phyloP scores from a whole-genome alignment of 1,284 basidiomycete genomes.

The Boletus sp. region DNA sequence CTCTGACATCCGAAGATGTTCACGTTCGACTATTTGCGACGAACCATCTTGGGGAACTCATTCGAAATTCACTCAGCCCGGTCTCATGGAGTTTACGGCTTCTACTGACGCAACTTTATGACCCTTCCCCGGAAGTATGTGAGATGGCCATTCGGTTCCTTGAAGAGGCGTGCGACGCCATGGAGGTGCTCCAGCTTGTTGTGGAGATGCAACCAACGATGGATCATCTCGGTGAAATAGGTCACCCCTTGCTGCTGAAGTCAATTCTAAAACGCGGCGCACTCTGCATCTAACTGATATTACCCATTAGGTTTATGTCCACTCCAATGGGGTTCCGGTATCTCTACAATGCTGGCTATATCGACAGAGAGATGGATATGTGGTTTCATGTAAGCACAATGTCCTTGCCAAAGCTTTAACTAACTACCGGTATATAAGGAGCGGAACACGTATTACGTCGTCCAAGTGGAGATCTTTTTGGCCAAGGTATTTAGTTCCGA shows the following conservation, averaged over 20 bases:
- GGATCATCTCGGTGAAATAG: constrained; percentile 92
- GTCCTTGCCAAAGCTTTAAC: constrained; percentile 1
- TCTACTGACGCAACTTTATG: constrained; percentile 93
- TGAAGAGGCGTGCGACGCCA: constrained; percentile 85
- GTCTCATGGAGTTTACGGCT: constrained; percentile 86
- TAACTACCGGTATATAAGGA: constrained; percentile 48
- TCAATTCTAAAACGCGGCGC: constrained; percentile 35
- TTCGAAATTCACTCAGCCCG: constrained; percentile 57
- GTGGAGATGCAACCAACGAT: constrained; percentile 93
- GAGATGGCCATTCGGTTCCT: constrained; percentile 86
- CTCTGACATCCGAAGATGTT: constrained; percentile 88
- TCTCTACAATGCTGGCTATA: constrained; percentile 87
- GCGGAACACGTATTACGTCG: constrained; percentile 82
- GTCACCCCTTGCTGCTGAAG: constrained; percentile 85
- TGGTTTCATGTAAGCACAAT: constrained; percentile 82
- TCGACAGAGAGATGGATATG: constrained; percentile 90
- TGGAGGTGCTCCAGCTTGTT: constrained; percentile 82
- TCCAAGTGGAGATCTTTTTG: constrained; percentile 84
- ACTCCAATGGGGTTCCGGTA: constrained; percentile 91
- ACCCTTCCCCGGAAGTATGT: constrained; percentile 85
- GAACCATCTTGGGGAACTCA: constrained; percentile 78
- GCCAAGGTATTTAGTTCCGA: constrained; percentile 68
- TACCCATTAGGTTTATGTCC: constrained; percentile 77
- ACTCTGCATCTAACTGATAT: constrained; percentile 8
- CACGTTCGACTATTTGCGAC: constrained; percentile 89